These are phyloP conservation scores for Galium porrigens DNA, from an alignment of 305 asterid genomes.

Conservation along the genomic window DNA sequence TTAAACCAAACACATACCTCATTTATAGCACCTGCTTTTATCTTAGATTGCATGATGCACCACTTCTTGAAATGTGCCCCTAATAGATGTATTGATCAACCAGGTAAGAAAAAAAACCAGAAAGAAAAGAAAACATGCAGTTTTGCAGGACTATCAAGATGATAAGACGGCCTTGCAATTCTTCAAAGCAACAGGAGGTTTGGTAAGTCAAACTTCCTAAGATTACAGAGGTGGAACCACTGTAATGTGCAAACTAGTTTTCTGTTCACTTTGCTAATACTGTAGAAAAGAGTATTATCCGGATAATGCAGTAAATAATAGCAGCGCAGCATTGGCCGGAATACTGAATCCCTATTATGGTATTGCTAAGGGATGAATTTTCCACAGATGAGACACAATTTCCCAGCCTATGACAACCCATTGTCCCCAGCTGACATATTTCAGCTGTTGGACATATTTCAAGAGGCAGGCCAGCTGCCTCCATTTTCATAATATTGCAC, in stretches of 20 bases:
- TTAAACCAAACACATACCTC: slow-evolving; percentile 33
- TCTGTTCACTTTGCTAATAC: neutral
- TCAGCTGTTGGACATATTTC: neutral
- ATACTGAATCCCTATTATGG: neutral
- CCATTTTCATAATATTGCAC: neutral
- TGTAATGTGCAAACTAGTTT: neutral
- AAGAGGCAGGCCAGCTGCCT: neutral
- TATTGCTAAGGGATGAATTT: neutral
- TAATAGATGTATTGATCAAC: slow-evolving; percentile 15
- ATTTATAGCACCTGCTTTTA: slow-evolving; percentile 49
- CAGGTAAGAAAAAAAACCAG: neutral
- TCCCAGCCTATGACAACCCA: neutral
- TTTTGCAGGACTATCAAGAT: no score
- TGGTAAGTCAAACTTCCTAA: neutral
- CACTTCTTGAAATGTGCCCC: slow-evolving; percentile 89
- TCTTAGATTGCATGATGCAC: slow-evolving; percentile 88
- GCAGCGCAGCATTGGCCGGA: neutral
- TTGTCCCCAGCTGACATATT: neutral
- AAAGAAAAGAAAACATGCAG: neutral
- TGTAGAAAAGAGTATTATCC: neutral
- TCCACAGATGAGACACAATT: neutral
- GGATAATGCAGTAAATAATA: neutral
- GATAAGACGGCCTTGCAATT: no score
- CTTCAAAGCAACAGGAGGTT: no score
- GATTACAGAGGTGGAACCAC: neutral